Evolutionary conservation across 352 stramenopile species (phyloP), one percentile per base, ranked within the genome.

Genomic region (Plasmopara halstedii): DNA sequence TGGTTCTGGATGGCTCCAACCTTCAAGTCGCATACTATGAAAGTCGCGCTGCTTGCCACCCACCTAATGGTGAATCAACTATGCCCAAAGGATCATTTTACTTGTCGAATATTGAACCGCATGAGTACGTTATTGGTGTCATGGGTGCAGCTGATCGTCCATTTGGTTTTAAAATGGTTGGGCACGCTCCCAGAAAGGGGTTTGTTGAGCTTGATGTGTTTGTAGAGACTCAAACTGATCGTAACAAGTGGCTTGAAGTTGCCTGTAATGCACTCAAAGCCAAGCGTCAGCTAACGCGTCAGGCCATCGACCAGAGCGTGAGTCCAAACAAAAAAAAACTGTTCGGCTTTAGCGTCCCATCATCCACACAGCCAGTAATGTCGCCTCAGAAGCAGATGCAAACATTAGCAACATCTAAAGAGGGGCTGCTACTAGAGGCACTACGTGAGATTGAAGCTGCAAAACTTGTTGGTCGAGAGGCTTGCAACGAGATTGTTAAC

Each of bases 131-230:
- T 51, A 65, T 85, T 15, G 79, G 80, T 2, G 58, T 81, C 11
- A 63, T 88, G 33, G 77, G 76, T 22, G 67, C 62, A 21, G 64
- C 73, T 21, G 77, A 85, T 14, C 88, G 85, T 49, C 78, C 78
- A 0, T 92, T 86, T 38, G 81, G 75, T 23, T 92, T 92, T 58
- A 88, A 88, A 64, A 80, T 92, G 64, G 60, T 92, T 21, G 81
- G 81, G 23, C 81, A 92, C 53, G 79, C 75, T 18, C 78, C 81
- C 0, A 63, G 58, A 27, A 82, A 87, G 31, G 77, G 80, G 26
- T 89, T 85, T 57, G 64, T 85, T 13, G 80, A 92, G 64, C 73
- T 88, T 38, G 77, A 87, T 42, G 67, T 88, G 50, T 89, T 83
- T 40, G 77, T 89, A 23, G 77, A 91, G 31, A 57, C 68, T 29